These are phyloP conservation scores for Aspergillus sclerotiicarbonarius DNA, from an alignment of 495 filamentous ascomycete species.

Conservation along the genomic window DNA sequence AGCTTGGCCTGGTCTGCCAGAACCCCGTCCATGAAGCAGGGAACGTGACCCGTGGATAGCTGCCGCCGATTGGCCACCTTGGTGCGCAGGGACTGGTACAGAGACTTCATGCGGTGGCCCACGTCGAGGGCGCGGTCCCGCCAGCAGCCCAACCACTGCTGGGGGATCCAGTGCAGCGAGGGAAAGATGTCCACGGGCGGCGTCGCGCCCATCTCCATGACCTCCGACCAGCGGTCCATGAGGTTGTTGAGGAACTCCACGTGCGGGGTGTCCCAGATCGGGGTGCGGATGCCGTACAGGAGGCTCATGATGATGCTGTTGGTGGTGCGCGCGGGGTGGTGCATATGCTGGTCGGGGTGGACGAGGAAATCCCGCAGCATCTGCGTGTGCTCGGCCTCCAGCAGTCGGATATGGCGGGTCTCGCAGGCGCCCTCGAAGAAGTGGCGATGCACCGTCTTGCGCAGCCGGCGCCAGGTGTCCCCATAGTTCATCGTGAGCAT, in stretches of 20 bases:
- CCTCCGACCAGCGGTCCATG: slow-evolving; percentile 47
- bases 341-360: slow-evolving; percentile 38
- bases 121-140: slow-evolving; percentile 31
- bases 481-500: slow-evolving; percentile 47
- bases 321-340: slow-evolving; percentile 45
- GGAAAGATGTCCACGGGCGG: slow-evolving; percentile 52
- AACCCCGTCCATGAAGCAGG: slow-evolving; percentile 46
- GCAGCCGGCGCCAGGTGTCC: slow-evolving; percentile 35
- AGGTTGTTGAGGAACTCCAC: slow-evolving; percentile 43
- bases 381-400: slow-evolving; percentile 47
- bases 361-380: slow-evolving; percentile 42
- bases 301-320: slow-evolving; percentile 45
- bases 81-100: slow-evolving; percentile 31
- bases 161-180: slow-evolving; percentile 39
- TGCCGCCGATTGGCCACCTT: slow-evolving; percentile 13
- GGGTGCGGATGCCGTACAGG: slow-evolving; percentile 44
- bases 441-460: slow-evolving; percentile 43
- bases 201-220: slow-evolving; percentile 49
- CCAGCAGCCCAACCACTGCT: slow-evolving; percentile 43
- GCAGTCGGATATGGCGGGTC: slow-evolving; percentile 36
- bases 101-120: slow-evolving; percentile 36
- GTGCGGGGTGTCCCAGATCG: slow-evolving; percentile 14
- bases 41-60: slow-evolving; percentile 28
- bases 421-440: slow-evolving; percentile 40
- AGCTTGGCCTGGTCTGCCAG: slow-evolving; percentile 29